A percentile compares a stretch with the other conserved stretches of the same genome.
phyloP scores from a whole-genome alignment of 2,329 filamentous ascomycete genomes.

The Sclerotinia sclerotiorum region DNA sequence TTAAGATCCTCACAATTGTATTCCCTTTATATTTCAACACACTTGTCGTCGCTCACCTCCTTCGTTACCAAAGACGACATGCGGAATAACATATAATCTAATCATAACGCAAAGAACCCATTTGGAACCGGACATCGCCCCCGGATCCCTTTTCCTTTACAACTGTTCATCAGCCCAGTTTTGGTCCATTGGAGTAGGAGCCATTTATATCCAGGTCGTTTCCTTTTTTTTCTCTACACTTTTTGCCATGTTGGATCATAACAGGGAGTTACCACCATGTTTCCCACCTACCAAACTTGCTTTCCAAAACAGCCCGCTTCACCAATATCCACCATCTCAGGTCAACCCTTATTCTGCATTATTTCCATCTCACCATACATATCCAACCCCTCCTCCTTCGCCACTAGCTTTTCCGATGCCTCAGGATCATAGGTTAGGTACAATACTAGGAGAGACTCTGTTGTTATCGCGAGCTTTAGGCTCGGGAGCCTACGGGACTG shows the following conservation, averaged over 20 bases:
- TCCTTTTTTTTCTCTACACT: slow-evolving; percentile 12
- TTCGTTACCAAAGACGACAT: slow-evolving; percentile 7
- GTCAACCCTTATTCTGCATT: not conserved
- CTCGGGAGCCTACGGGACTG: slow-evolving; percentile 93
- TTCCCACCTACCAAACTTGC: slow-evolving; percentile 12
- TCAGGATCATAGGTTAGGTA: slow-evolving; percentile 81
- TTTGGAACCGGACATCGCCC: slow-evolving; percentile 17
- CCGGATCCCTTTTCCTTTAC: slow-evolving; percentile 19
- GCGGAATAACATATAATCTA: slow-evolving; percentile 7
- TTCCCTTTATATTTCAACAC: slow-evolving; percentile 4
- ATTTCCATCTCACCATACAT: slow-evolving; percentile 6
- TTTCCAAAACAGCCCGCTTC: slow-evolving; percentile 7
- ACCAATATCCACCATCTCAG: slow-evolving; percentile 13
- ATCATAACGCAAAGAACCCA: slow-evolving; percentile 7
- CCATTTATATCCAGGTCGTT: slow-evolving; percentile 18
- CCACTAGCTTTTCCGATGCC: slow-evolving; percentile 21
- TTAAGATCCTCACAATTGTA: not conserved
- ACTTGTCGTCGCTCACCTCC: slow-evolving; percentile 11
- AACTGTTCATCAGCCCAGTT: slow-evolving; percentile 20
- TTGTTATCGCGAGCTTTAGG: slow-evolving; percentile 84
- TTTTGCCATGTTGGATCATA: slow-evolving; percentile 23
- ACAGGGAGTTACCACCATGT: slow-evolving; percentile 15
- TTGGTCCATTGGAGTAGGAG: slow-evolving; percentile 22
- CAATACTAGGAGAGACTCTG: slow-evolving; percentile 66
- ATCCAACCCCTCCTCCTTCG: slow-evolving; percentile 17